Evolutionary conservation across 2,329 filamentous ascomycete species (phyloP).

Genomic region (Sclerotinia nivalis): DNA sequence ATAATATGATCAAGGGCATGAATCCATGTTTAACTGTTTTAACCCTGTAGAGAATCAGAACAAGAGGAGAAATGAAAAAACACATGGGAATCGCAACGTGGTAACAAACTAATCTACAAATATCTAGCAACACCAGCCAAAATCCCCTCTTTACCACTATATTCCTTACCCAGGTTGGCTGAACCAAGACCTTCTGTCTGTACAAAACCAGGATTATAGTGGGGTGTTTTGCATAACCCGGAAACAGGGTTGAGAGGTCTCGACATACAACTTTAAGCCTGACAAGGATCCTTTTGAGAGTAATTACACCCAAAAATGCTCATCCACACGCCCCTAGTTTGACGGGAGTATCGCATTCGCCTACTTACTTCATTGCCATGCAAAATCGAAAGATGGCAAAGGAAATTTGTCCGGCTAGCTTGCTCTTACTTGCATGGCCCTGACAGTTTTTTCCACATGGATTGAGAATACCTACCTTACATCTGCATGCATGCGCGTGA

Average conservation of each 20-base stretch:
- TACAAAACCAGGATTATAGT: conserved; percentile 16
- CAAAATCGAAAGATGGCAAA: conserved; percentile 7
- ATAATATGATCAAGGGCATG: too few relatives aligned
- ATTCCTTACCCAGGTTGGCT: conserved; percentile 20
- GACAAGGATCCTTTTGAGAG: neutral
- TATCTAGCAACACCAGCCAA: conserved; percentile 7
- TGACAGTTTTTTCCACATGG: conserved; percentile 22
- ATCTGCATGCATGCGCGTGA: conserved; percentile 21
- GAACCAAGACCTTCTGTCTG: conserved; percentile 17
- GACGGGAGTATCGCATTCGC: neutral
- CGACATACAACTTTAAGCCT: conserved; percentile 6
- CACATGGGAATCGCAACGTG: neutral
- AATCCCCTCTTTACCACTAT: neutral
- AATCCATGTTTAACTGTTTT: neutral
- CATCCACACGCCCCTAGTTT: neutral
- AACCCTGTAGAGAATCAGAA: neutral
- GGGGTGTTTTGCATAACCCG: conserved; percentile 22
- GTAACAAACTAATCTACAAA: conserved; percentile 3
- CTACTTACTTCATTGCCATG: neutral
- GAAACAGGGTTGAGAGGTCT: conserved; percentile 17
- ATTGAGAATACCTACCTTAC: neutral
- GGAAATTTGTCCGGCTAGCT: neutral
- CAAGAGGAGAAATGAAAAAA: neutral
- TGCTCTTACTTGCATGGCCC: conserved; percentile 16
- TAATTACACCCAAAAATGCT: neutral